These are phyloP conservation scores for Malus hybrid DNA, from an alignment of 331 rosid genomes.

Conservation along the genomic window DNA sequence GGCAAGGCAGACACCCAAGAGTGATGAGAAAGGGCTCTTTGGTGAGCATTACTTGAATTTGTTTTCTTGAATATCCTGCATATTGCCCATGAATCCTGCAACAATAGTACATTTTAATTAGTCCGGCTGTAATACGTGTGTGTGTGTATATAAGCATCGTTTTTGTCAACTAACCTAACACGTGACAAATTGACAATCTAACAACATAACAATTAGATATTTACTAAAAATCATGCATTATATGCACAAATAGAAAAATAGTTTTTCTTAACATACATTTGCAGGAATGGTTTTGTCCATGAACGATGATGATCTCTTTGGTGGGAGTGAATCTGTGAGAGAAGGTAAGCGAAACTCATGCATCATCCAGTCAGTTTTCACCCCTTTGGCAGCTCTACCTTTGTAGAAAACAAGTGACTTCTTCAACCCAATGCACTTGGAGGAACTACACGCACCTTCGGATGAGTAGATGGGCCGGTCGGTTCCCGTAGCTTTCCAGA, in stretches of 20 bases:
- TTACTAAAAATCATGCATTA: neutral
- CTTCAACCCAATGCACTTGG: conserved; percentile 80
- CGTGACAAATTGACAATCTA: too few species aligned
- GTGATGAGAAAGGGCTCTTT: conserved; percentile 72
- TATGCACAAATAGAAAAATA: neutral
- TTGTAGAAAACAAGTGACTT: conserved; percentile 86
- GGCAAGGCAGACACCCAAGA: conserved; percentile 56
- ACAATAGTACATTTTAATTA: neutral
- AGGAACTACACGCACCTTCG: conserved; percentile 34
- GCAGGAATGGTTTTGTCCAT: conserved; percentile 54
- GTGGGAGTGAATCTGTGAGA: conserved; percentile 39
- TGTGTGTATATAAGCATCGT: too few species aligned
- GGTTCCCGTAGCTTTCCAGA: conserved; percentile 97
- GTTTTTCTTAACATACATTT: conserved; percentile 32
- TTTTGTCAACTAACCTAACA: too few species aligned
- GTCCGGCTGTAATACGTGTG: neutral
- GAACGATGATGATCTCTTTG: conserved; percentile 32
- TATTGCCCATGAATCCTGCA: conserved; percentile 93
- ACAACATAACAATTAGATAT: too few species aligned
- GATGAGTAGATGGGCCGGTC: conserved; percentile 83
- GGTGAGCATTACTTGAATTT: conserved; percentile 47
- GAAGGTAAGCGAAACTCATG: conserved; percentile 92
- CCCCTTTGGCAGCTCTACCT: conserved; percentile 86
- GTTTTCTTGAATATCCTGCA: conserved; percentile 94
- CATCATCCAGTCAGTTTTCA: conserved; percentile 99